Conservation (phyloP, 805 yeast species). For the Wickerhamiella kurtzmanii region DNA sequence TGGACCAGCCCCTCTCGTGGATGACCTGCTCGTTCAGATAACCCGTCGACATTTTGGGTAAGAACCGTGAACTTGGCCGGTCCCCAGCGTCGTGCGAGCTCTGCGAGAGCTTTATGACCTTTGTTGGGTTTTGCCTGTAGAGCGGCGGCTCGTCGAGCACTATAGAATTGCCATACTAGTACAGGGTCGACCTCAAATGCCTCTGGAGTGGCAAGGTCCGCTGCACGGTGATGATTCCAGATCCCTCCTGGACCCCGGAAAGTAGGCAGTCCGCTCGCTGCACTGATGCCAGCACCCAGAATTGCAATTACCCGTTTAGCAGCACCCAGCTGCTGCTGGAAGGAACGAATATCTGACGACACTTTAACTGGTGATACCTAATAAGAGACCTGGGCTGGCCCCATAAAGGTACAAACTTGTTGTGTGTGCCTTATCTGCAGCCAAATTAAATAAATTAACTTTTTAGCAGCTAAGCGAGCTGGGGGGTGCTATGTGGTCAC, state of each 20-base stretch:
- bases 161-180: constrained; percentile 80
- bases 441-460: no score
- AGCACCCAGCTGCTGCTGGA: constrained; percentile 24
- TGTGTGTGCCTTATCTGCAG: no score
- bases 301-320: constrained; percentile 30
- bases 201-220: constrained; percentile 83
- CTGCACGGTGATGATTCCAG: constrained; percentile 66
- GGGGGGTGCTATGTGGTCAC: no score
- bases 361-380: no score
- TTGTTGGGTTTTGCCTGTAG: constrained; percentile 54
- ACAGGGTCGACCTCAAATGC: constrained; percentile 77
- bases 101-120: constrained; percentile 61
- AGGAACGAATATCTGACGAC: constrained; percentile 21
- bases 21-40: constrained; percentile 55
- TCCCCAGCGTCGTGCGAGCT: constrained; percentile 32
- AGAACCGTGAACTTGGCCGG: constrained; percentile 44
- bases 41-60: constrained; percentile 75
- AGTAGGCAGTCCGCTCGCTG: constrained; percentile 62
- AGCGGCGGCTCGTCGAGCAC: constrained; percentile 53
- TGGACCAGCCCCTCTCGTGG: constrained; percentile 41
- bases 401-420: no score
- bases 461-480: no score
- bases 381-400: no score
- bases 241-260: constrained; percentile 60
- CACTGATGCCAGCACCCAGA: constrained; percentile 77